These are phyloP conservation scores for Phytophthora fragariae DNA, from an alignment of 352 stramenopile genomes.

Conservation along the genomic window DNA sequence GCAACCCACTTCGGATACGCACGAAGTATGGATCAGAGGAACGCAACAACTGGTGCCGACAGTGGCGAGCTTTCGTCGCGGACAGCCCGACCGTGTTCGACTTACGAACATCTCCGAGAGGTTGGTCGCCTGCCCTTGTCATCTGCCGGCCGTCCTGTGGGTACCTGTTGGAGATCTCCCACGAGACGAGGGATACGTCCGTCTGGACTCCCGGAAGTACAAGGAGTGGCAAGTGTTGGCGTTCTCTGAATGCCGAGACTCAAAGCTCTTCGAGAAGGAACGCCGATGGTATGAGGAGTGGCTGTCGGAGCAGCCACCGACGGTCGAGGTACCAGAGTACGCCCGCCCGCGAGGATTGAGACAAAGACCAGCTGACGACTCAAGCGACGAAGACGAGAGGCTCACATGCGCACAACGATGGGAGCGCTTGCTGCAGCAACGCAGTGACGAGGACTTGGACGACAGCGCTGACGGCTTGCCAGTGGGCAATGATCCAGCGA, in stretches of 20 bases:
- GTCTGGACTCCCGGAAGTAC: neutral
- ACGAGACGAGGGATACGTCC: neutral
- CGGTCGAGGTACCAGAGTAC: neutral
- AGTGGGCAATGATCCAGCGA: neutral
- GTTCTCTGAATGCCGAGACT: neutral
- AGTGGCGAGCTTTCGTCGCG: neutral
- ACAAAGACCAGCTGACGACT: neutral
- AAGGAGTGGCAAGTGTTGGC: slow-evolving; percentile 7
- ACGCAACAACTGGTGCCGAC: neutral
- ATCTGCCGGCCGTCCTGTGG: neutral
- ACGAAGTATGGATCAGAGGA: slow-evolving; percentile 11
- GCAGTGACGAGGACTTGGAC: neutral
- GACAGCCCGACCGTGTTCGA: neutral
- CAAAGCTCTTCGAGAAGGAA: neutral
- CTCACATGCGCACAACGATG: no score
- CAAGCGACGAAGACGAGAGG: neutral
- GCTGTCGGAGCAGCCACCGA: neutral
- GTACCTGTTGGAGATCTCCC: neutral
- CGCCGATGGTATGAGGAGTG: slow-evolving; percentile 5
- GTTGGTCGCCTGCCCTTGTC: neutral
- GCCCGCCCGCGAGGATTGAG: no score
- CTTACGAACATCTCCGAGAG: neutral
- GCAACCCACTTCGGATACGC: neutral
- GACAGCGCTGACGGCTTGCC: neutral
- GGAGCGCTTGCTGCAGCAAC: no score